A percentile compares a stretch with the other conserved stretches of the same genome.
These are phyloP conservation scores for Phaeolepiota aurea DNA, from an alignment of 768 basidiomycete species.

Conservation along the genomic window DNA sequence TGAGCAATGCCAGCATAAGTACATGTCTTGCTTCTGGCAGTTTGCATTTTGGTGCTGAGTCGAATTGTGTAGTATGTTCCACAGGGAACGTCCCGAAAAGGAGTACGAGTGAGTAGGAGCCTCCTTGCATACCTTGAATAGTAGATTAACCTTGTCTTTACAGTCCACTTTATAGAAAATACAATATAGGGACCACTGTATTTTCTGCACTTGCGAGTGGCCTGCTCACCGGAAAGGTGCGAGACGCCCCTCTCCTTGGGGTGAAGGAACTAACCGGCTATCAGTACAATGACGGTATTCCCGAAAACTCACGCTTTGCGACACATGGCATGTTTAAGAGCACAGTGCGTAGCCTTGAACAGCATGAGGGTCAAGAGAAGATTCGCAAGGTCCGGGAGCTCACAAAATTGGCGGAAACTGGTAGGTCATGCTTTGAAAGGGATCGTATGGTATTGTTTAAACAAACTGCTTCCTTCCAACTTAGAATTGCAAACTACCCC, in stretches of 20 bases:
- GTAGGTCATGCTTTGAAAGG: slow-evolving; percentile 16
- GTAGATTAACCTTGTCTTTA: not conserved
- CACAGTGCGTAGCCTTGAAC: slow-evolving; percentile 42
- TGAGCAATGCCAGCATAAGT: slow-evolving; percentile 73
- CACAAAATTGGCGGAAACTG: slow-evolving; percentile 52
- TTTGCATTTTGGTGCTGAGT: not conserved
- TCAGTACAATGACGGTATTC: slow-evolving; percentile 71
- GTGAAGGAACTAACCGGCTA: not conserved
- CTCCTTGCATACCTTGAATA: not conserved
- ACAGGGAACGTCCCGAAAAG: slow-evolving; percentile 72
- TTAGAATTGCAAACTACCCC: slow-evolving; percentile 36
- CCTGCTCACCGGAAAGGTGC: slow-evolving; percentile 68
- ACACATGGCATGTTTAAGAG: slow-evolving; percentile 45
- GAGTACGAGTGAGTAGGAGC: slow-evolving; percentile 53
- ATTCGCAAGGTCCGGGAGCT: slow-evolving; percentile 63
- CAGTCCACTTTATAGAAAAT: slow-evolving; percentile 57
- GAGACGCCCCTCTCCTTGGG: not conserved
- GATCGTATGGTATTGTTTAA: not conserved
- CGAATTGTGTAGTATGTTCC: slow-evolving; percentile 65
- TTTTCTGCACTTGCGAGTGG: slow-evolving; percentile 68
- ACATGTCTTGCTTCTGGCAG: slow-evolving; percentile 11
- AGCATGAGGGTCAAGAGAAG: slow-evolving; percentile 54
- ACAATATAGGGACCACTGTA: slow-evolving; percentile 62
- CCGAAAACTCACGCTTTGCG: slow-evolving; percentile 60
- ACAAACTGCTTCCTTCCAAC: not conserved